Evolutionary conservation across 2,329 filamentous ascomycete genomes (phyloP).

Genomic region (Sporothrix brunneoviolacea): DNA sequence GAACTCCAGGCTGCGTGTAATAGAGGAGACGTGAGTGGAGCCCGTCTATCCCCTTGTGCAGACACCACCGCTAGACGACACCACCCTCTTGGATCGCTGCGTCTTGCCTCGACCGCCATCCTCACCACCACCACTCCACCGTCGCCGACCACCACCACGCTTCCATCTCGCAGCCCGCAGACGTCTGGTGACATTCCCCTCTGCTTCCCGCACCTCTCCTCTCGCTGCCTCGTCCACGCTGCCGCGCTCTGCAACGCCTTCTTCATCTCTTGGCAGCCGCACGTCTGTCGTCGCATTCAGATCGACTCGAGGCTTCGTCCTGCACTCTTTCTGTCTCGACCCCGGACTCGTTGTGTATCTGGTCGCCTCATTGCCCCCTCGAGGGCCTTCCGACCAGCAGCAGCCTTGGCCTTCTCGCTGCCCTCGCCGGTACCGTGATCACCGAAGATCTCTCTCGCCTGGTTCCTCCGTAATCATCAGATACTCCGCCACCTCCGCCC

Average conservation of each 20-base stretch:
- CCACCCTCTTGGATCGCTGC: not conserved
- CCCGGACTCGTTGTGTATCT: too few relatives aligned
- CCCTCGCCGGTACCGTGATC: not conserved
- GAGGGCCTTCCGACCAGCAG: too few relatives aligned
- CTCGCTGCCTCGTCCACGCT: not conserved
- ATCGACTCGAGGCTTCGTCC: too few relatives aligned
- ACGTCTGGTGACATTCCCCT: not conserved
- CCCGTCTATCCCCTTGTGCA: slow-evolving; percentile 1
- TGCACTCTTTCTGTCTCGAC: too few relatives aligned
- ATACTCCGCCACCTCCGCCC: not conserved
- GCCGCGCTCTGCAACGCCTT: not conserved
- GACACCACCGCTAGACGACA: slow-evolving; percentile 4
- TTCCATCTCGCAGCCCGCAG: not conserved
- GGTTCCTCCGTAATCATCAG: not conserved
- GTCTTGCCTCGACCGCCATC: not conserved
- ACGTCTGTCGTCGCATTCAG: too few relatives aligned
- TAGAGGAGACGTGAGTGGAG: slow-evolving; percentile 9
- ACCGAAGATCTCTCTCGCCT: not conserved
- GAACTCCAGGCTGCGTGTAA: slow-evolving; percentile 5
- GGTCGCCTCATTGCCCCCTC: too few relatives aligned
- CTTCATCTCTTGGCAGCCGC: not conserved
- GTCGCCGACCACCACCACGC: not conserved
- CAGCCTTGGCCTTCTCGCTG: too few relatives aligned
- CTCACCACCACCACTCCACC: not conserved
- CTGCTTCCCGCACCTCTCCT: not conserved